phyloP scores from a whole-genome alignment of 306 rosid genomes.

The Castanea mollissima region DNA sequence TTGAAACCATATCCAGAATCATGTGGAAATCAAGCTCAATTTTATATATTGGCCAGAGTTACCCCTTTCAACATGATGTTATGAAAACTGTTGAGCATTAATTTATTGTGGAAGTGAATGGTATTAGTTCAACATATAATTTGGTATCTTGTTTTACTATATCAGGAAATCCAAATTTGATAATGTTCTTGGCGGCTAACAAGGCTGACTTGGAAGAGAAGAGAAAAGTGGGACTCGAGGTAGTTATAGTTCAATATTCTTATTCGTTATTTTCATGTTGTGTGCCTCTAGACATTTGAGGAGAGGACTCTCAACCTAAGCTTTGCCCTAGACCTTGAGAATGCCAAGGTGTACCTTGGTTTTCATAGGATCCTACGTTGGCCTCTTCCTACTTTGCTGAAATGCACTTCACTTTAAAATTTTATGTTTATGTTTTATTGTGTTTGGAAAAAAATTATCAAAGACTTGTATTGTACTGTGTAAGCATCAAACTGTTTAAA shows the following conservation, averaged over 20 bases:
- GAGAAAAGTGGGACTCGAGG: conserved; percentile 68
- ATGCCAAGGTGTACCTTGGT: background rate
- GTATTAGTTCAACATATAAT: conserved; percentile 4
- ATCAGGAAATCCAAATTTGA: conserved; percentile 71
- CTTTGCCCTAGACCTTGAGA: background rate
- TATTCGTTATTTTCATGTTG: background rate
- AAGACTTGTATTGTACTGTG: background rate
- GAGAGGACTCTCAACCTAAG: background rate
- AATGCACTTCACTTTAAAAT: background rate
- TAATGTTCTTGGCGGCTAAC: conserved; percentile 74
- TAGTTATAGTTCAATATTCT: conserved; percentile 21
- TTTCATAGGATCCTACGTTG: background rate
- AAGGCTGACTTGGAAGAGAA: conserved; percentile 69
- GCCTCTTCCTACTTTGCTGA: background rate
- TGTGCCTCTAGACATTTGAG: background rate
- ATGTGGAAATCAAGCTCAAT: background rate
- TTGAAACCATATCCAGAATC: background rate
- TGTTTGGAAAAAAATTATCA: background rate
- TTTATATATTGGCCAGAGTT: background rate
- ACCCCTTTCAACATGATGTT: background rate
- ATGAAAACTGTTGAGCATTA: background rate
- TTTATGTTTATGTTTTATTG: background rate
- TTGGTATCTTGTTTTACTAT: conserved; percentile 6
- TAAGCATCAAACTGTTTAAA: background rate
- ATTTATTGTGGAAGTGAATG: background rate